Conservation (phyloP, 73 alveolate species). For the Paramecium sonneborni region DNA sequence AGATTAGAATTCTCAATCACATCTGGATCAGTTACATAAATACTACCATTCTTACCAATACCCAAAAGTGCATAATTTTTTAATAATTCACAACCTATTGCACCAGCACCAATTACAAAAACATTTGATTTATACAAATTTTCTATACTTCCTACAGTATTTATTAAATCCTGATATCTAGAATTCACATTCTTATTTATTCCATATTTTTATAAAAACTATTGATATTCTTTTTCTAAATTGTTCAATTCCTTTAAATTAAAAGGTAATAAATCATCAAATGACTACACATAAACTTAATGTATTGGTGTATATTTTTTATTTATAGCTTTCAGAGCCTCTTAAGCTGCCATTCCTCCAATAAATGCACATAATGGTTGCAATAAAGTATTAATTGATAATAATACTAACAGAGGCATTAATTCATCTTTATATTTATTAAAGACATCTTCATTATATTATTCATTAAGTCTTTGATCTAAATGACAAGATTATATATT, state of each 20-base stretch:
- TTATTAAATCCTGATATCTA: background rate
- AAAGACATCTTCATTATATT: background rate
- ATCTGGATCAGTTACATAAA: conserved; percentile 90
- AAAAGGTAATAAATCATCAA: background rate
- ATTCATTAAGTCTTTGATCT: too few species aligned
- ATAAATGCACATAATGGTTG: conserved; percentile 80
- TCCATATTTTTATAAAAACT: background rate
- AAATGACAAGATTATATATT: too few species aligned
- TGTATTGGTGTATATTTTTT: conserved; percentile 86
- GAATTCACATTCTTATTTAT: background rate
- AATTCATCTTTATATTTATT: background rate
- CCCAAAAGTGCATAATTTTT: conserved; percentile 96
- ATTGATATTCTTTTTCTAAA: too few species aligned
- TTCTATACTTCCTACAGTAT: background rate
- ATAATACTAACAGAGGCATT: background rate
- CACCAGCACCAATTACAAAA: conserved; percentile 99
- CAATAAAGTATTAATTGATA: background rate
- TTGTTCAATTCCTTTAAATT: background rate
- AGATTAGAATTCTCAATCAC: conserved; percentile 98
- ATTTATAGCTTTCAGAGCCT: conserved; percentile 88
- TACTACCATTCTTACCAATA: conserved; percentile 77
- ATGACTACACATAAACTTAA: conserved; percentile 63
- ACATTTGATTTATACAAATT: conserved; percentile 68
- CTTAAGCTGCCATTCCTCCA: conserved; percentile 94
- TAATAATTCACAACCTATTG: conserved; percentile 99